Evolutionary conservation across 345 rosid genomes (phyloP).

Genomic region (Brassica carinata): DNA sequence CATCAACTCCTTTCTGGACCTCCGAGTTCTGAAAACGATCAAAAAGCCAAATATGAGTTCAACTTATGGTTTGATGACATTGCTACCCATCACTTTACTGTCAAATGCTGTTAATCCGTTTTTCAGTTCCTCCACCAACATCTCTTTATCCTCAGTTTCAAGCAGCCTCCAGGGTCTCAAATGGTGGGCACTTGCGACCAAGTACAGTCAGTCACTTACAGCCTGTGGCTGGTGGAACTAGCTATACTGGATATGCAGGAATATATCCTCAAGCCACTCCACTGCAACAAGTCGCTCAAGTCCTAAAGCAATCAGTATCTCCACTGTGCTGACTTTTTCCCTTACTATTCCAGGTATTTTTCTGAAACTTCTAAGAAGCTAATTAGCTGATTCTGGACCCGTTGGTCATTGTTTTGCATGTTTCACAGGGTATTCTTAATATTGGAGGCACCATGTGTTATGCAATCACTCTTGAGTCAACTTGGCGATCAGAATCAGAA

Average conservation of each 20-base stretch:
- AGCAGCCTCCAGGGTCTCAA: constrained; percentile 43
- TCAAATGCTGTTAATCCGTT: constrained; percentile 41
- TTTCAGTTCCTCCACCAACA: constrained; percentile 45
- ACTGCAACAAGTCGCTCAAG: constrained; percentile 87
- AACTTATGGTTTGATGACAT: constrained; percentile 47
- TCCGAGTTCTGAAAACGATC: constrained; percentile 43
- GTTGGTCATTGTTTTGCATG: constrained; percentile 91
- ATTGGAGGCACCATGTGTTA: constrained; percentile 48
- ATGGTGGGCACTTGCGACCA: constrained; percentile 44
- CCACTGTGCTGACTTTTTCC: constrained; percentile 58
- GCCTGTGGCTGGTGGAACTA: constrained; percentile 68
- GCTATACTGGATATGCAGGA: constrained; percentile 77
- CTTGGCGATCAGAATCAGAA: constrained; percentile 34
- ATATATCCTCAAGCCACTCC: constrained; percentile 86
- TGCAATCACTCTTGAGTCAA: constrained; percentile 35
- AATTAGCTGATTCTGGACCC: constrained; percentile 86
- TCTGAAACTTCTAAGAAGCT: constrained; percentile 95
- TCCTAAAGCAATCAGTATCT: constrained; percentile 73
- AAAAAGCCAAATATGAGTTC: constrained; percentile 40
- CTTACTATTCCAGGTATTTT: constrained; percentile 96
- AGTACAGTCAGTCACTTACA: constrained; percentile 50
- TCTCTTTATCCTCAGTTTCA: constrained; percentile 48
- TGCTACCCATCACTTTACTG: constrained; percentile 34
- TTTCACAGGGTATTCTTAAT: constrained; percentile 74
- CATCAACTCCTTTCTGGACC: constrained; percentile 58